Evolutionary conservation across 2,329 filamentous ascomycete species (phyloP).

Genomic region (Parafenestella ontariensis): DNA sequence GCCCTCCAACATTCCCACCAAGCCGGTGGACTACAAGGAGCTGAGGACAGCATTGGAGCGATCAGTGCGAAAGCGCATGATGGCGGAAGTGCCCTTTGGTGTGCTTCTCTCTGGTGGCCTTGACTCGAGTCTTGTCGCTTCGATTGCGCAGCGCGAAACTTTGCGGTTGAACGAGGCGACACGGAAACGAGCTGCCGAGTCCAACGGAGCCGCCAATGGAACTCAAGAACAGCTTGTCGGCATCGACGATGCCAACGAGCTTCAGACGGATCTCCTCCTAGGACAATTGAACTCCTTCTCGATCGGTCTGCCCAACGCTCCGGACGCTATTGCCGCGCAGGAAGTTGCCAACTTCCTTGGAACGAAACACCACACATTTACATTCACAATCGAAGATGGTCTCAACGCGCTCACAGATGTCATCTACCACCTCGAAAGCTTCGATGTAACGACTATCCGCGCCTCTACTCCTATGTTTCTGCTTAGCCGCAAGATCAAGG

Average conservation of each 20-base stretch:
- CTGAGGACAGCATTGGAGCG: conserved; percentile 85
- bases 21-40: conserved; percentile 81
- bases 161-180: conserved; percentile 74
- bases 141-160: conserved; percentile 94
- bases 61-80: conserved; percentile 92
- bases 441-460: conserved; percentile 97
- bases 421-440: conserved; percentile 97
- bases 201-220: conserved; percentile 30
- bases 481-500: conserved; percentile 98
- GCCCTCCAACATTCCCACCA: conserved; percentile 75
- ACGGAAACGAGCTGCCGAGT: conserved; percentile 49
- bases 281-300: conserved; percentile 99
- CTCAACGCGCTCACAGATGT: conserved; percentile 96
- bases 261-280: conserved; percentile 88
- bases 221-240: conserved; percentile 71
- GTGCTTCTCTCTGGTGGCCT: conserved; percentile 93
- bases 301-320: conserved; percentile 90
- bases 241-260: conserved; percentile 89
- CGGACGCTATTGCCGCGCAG: conserved; percentile 88
- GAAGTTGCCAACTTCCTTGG: conserved; percentile 97
- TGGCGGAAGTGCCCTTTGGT: conserved; percentile 98
- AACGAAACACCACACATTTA: conserved; percentile 97
- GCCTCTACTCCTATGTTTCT: conserved; percentile 99
- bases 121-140: conserved; percentile 92
- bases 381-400: conserved; percentile 96